phyloP scores from a whole-genome alignment of 2,329 filamentous ascomycete species.

The Pleomassaria siparia region DNA sequence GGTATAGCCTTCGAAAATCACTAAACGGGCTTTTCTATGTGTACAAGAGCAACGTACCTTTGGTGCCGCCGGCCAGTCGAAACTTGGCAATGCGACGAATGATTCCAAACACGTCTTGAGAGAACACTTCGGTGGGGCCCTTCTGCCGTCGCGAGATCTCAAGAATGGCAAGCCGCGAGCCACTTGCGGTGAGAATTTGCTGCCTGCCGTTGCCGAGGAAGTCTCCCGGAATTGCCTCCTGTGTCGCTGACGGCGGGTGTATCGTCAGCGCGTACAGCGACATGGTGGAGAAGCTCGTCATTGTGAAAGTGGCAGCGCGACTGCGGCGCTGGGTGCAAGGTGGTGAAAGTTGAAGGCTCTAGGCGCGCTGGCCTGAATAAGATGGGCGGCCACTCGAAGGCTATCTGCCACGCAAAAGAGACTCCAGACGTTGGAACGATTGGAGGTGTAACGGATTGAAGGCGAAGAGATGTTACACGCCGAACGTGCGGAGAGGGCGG shows the following conservation, averaged over 20 bases:
- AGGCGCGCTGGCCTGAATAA: background rate
- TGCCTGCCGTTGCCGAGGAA: constrained; percentile 97
- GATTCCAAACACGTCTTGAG: constrained; percentile 95
- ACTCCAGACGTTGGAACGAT: background rate
- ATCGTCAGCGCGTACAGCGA: constrained; percentile 98
- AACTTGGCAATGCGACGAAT: constrained; percentile 88
- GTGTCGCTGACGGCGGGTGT: constrained; percentile 85
- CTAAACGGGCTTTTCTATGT: constrained; percentile 46
- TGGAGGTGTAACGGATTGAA: background rate
- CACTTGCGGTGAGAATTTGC: constrained; percentile 92
- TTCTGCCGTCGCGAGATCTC: constrained; percentile 83
- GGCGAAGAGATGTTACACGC: background rate
- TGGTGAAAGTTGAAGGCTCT: background rate
- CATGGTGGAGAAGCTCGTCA: constrained; percentile 98
- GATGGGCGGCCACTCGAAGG: background rate
- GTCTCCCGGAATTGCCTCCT: constrained; percentile 89
- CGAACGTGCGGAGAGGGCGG: background rate
- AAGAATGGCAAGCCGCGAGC: constrained; percentile 84
- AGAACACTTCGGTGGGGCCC: constrained; percentile 81
- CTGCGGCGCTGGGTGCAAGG: background rate
- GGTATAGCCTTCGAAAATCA: constrained; percentile 49
- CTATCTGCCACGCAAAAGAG: background rate
- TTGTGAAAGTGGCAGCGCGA: constrained; percentile 45
- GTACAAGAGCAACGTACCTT: constrained; percentile 69
- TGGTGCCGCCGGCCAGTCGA: constrained; percentile 87